Evolutionary conservation across 2,329 filamentous ascomycete species (phyloP).

Genomic region (Boeremia exigua): DNA sequence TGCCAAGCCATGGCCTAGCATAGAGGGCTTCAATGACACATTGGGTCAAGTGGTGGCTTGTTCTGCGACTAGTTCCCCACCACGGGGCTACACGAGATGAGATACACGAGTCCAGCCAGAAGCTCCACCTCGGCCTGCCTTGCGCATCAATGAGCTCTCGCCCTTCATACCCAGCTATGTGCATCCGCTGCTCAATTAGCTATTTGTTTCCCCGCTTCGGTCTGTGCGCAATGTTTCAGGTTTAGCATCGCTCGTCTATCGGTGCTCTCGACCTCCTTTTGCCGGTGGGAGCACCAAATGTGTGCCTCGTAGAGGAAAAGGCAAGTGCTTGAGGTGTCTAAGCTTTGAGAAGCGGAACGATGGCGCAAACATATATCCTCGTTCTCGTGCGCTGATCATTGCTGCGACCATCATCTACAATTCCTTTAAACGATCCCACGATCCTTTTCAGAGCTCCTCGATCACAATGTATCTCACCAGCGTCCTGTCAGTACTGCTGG

Average conservation of each 20-base stretch:
- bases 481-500: constrained; percentile 6
- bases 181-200: neutral
- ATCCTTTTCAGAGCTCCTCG: neutral
- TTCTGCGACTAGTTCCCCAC: constrained; percentile 6
- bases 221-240: constrained; percentile 14
- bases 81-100: neutral
- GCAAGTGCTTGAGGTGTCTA: neutral
- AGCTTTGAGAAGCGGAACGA: constrained; percentile 4
- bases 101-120: neutral
- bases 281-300: constrained; percentile 4
- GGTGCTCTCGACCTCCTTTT: neutral
- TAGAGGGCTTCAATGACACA: neutral
- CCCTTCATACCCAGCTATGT: neutral
- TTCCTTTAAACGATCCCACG: neutral
- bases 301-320: constrained; percentile 1
- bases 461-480: constrained; percentile 5
- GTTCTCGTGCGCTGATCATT: neutral
- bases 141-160: neutral
- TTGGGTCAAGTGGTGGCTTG: neutral
- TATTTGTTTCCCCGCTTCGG: constrained; percentile 9
- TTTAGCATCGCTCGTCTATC: neutral
- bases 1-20: neutral
- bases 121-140: neutral
- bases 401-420: neutral
- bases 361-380: neutral